Evolutionary conservation across 306 rosid species (phyloP), one percentile per base, ranked within the genome.

Genomic region (Macrotyloma uniflorum): DNA sequence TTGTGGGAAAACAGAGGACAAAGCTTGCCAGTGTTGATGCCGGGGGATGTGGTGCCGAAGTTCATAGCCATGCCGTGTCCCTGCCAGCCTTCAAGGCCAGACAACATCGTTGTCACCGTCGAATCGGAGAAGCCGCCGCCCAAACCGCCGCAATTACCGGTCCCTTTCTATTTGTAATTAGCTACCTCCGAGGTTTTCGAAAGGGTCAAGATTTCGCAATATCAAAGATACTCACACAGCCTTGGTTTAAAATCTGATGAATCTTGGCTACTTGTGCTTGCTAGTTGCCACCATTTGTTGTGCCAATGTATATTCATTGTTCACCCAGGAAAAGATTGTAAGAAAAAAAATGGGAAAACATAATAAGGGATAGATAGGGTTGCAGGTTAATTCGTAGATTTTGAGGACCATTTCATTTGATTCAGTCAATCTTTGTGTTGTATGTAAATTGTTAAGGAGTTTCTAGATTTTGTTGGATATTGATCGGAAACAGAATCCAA

Each of bases 41-140:
- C 98, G 0, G 98, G 98, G 6, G 98, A 95, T 43, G 82, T 72
- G 28, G 72, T 92, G 4, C 98, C 98, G 2, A 95, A 84, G 75
- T 95, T 95, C 67, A 91, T 95, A 59, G 98, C 98, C 28, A 80
- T 89, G 92, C 98, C 98, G 2, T 95, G 98, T 77, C 98, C 98
- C 0, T 63, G 97, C 14, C 81, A 87, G 69, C 93, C 92, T 5
- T 80, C 83, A 2, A 84, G 88, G 5, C 88, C 90, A 2, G 91
- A 88, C 54, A 82, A 70, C 64, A 5, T 86, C 5, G 68, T 72
- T 9, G 84, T 87, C 9, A 86, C 76, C 11, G 88, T 88, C n/a
- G 88, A 78, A 72, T 83, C 84, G 28, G 88, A 75, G 74, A 87
- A 88, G 80, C 89, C 86, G 18, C 86, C 85, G n/a, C 86, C 81